Base-by-base conservation (phyloP, 2,329 filamentous ascomycete species). In the Alternaria sp. region DNA sequence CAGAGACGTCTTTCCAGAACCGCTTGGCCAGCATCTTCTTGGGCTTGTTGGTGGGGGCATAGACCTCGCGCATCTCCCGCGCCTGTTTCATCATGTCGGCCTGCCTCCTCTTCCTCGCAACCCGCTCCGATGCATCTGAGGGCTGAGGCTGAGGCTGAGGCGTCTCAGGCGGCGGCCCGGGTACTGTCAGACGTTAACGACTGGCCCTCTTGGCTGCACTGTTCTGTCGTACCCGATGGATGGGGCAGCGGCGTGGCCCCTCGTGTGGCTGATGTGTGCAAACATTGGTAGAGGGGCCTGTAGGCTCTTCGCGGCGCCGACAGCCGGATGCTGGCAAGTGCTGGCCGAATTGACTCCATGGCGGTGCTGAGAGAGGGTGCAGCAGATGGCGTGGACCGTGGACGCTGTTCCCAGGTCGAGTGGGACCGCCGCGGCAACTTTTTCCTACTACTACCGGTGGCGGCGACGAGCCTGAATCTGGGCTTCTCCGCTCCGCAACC, bases 1-100 rank as follows among this genome's bases (percentile, higher is more conserved):
- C 88, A 60, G 83, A 77, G 1, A 95, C 92, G 73, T 95, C 86
- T 77, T 90, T 92, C 94, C 94, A 98, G 81, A 97, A 97, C 52
- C 93, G 85, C 80, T 88, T 91, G 72, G 83, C 83, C 71, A 88
- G 82, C 56, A 85, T 72, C 34, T 76, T 80, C 17, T 76, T 73
- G 2, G 82, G 81, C 63, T 83, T 83, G 41, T 63, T 65, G 3
- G 80, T 56, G 21, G 64, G 49, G 10, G 55, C 31, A 11, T 62
- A 77, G 51, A 79, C 72, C 3, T 77, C 60, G 48, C 76, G 78
- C 51, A 80, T 63, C 62, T 81, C 74, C 61, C 82, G 79, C 4
- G 80, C 80, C 69, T 80, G 73, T 60, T 80, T 72, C 58, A 85
- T 72, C 33, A 81, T 69, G 59, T 84, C 81, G 3, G 80, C 80